Evolutionary conservation across 441 rosid genomes (phyloP).

Genomic region (Theobroma grandiflorum): DNA sequence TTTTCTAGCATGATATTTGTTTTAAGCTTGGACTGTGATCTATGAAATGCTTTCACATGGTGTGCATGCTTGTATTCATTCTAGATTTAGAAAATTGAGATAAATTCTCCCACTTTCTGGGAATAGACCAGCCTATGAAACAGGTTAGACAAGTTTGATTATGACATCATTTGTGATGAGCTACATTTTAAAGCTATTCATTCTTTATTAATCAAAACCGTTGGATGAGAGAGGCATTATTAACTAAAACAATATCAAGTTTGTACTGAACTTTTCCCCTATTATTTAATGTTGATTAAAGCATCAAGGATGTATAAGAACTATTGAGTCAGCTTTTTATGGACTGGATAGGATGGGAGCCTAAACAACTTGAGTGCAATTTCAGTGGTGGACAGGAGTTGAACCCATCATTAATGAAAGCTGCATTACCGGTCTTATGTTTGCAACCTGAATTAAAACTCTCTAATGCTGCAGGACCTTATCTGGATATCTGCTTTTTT

Average conservation of each 20-base stretch:
- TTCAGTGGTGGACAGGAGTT: background rate
- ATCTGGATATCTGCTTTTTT: no score
- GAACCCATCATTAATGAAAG: constrained; percentile 11
- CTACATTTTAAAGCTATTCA: background rate
- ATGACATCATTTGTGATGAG: background rate
- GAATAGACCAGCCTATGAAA: background rate
- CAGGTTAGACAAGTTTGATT: background rate
- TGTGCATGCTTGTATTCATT: background rate
- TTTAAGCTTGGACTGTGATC: background rate
- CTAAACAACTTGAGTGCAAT: background rate
- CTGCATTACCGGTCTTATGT: background rate
- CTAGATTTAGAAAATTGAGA: background rate
- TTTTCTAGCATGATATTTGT: constrained; percentile 7
- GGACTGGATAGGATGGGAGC: background rate
- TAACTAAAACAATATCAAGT: background rate
- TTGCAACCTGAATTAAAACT: no score
- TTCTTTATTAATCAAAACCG: background rate
- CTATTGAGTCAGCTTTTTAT: background rate
- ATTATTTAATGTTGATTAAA: background rate
- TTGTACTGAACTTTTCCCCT: background rate
- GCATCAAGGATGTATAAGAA: background rate
- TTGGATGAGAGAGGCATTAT: background rate
- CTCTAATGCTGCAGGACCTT: no score
- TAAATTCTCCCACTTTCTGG: background rate
- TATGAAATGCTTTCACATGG: background rate